Conservation (phyloP, 2,329 filamentous ascomycete genomes). For the Neonectria faginata region DNA sequence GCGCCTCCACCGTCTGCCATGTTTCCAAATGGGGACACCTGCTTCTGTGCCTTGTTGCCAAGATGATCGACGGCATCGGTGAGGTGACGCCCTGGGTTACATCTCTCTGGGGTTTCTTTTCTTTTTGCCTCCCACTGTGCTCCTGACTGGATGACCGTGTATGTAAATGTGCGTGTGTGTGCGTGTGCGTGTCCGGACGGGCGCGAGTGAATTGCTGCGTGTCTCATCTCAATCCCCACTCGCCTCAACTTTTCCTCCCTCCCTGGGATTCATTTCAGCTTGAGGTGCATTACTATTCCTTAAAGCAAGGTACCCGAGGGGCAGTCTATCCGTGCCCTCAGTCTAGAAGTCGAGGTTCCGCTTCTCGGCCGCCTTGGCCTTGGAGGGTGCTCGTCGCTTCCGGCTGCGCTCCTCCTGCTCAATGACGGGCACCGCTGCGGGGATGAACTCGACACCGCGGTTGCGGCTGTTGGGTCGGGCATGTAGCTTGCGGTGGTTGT, state of each 20-base stretch:
- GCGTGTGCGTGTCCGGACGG: constrained; percentile 27
- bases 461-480: constrained; percentile 55
- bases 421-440: constrained; percentile 54
- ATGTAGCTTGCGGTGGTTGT: constrained; percentile 57
- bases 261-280: constrained; percentile 12
- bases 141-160: constrained; percentile 27
- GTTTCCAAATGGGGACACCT: constrained; percentile 14
- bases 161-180: constrained; percentile 19
- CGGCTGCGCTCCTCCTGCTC: constrained; percentile 56
- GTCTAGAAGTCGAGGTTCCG: constrained; percentile 47
- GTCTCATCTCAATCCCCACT: constrained; percentile 39
- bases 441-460: constrained; percentile 55
- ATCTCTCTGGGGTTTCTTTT: constrained; percentile 12
- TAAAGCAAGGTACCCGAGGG: constrained; percentile 42
- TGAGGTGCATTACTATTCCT: constrained; percentile 22
- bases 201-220: constrained; percentile 32
- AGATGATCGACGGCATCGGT: constrained; percentile 2
- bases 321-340: constrained; percentile 7
- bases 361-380: constrained; percentile 51
- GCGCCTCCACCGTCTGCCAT: constrained; percentile 18
- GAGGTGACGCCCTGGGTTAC: constrained; percentile 7
- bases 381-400: constrained; percentile 54
- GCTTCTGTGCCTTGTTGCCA: constrained; percentile 1
- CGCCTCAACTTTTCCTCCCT: constrained; percentile 30
- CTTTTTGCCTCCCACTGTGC: constrained; percentile 22